Evolutionary conservation across 108 stramenopile species (phyloP), one percentile per base, ranked within the genome.

Genomic region (Cyclotella cryptica): DNA sequence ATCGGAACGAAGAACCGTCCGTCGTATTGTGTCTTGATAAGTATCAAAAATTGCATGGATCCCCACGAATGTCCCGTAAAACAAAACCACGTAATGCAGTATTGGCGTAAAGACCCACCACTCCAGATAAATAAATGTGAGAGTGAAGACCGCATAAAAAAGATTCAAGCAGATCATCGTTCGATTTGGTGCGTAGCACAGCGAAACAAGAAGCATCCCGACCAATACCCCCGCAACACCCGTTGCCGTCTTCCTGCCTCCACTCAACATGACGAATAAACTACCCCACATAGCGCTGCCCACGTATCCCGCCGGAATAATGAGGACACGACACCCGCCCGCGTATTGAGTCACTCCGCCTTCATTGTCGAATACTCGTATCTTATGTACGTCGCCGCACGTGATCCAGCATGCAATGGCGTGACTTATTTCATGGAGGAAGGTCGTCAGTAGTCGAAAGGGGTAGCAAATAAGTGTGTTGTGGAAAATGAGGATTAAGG

Each of bases 261-360:
- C 84, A 15, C 75, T 77, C 19, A 81, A 21, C 79, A 84, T 80
- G 43, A 79, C 77, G 30, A 84, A 81, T 14, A 81, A 28, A 30
- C 68, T 71, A 10, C 84, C 84, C 84, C 84, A 84, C n/a, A 84
- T 55, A 18, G 84, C 77, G 19, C 49, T 29, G 26, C 84, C 84
- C 22, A 84, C 80, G 46, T 84, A 84, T 3, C 84, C 84, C 0
- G 84, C 84, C 14, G 84, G 84, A 28, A 84, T 77, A 68, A 84
- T 81, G 26, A 77, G 30, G 7, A 81, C 11, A 24, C 84, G 62
- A 28, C 84, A 84, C 17, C 84, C 84, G 30, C 84, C 84, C 10
- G 53, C 62, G 29, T 84, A 84, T 27, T 70, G 46, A 24, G 84
- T 84, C 12, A 84, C 84, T 0, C 84, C 84, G 14, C 84, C 84